Base-by-base conservation (phyloP, 1,139 yeast genomes). In the Yamadazyma aaseri region DNA sequence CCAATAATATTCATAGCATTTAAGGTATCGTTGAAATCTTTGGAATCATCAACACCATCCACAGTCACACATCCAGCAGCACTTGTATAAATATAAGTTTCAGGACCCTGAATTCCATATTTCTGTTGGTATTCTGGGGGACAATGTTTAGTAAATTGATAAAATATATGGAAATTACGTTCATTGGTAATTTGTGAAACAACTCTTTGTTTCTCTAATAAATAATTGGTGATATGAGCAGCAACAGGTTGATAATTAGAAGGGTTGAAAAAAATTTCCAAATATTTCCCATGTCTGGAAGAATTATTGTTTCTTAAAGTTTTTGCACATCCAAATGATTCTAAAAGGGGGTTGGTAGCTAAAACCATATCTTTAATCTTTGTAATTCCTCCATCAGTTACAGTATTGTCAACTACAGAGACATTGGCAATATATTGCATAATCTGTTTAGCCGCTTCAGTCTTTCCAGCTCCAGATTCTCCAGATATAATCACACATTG, bases 401-500 rank as follows among this genome's bases (percentile, higher is more conserved):
- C 82, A n/a, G 24, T 12, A 13, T 46, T 46, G 30, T 51, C 60
- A 39, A 63, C 71, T 11, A 66, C 71, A 2, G 72, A 65, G 5
- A 89, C 96, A 27, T 92, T 81, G 29, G 98, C 96, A 50, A 94
- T 86, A 57, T 94, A 94, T 60, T 94, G 97, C 98, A 94, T 94
- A 62, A 92, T 92, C 55, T 95, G 82, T 65, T 92, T 92, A 26
- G 98, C 98, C 13, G 98, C 97, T 62, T 92, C 98, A 5, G 98
- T 92, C 59, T 92, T 92, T 33, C 99, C 99, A 2, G 99, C 98
- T 42, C 99, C 99, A 1, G 97, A 87, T 59, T 94, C 99, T 34
- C 99, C 99, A 5, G 97, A 87, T 47, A 94, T 94, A 51, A 94
- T 94, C 26, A 94, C 98, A 73, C 98, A 92, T 60, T 94, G 98